Evolutionary conservation across 108 stramenopile species (phyloP).

Genomic region (Stephanodiscus minutulus): DNA sequence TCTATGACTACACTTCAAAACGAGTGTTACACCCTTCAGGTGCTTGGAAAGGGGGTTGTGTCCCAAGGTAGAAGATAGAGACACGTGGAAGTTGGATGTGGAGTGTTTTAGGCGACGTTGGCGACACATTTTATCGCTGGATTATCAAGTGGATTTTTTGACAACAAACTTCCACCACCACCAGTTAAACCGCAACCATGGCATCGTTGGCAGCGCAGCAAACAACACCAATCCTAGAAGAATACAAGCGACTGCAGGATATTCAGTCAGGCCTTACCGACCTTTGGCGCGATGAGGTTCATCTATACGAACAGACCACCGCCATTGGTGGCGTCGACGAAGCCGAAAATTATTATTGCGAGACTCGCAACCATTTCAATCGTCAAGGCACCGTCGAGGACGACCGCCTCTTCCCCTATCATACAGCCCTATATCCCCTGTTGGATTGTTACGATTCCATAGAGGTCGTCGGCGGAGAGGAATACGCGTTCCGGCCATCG

Average conservation of each 20-base stretch:
- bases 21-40: no score
- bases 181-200: neutral
- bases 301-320: constrained; percentile 26
- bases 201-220: neutral
- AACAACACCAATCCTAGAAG: constrained; percentile 21
- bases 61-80: no score
- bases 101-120: no score
- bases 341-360: neutral
- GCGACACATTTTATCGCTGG: no score
- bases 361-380: constrained; percentile 45
- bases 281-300: constrained; percentile 31
- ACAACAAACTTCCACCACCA: neutral
- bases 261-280: constrained; percentile 17
- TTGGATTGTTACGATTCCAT: constrained; percentile 57
- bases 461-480: constrained; percentile 8
- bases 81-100: no score
- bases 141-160: no score
- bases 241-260: constrained; percentile 28
- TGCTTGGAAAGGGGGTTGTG: no score
- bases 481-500: constrained; percentile 19
- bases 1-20: no score
- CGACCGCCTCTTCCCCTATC: constrained; percentile 54
- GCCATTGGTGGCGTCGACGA: neutral
- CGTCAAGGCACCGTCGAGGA: constrained; percentile 35
- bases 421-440: constrained; percentile 48